A percentile compares a stretch with the other conserved stretches of the same genome.
phyloP scores from a whole-genome alignment of 768 basidiomycete genomes.

The Lyophyllum semitale region DNA sequence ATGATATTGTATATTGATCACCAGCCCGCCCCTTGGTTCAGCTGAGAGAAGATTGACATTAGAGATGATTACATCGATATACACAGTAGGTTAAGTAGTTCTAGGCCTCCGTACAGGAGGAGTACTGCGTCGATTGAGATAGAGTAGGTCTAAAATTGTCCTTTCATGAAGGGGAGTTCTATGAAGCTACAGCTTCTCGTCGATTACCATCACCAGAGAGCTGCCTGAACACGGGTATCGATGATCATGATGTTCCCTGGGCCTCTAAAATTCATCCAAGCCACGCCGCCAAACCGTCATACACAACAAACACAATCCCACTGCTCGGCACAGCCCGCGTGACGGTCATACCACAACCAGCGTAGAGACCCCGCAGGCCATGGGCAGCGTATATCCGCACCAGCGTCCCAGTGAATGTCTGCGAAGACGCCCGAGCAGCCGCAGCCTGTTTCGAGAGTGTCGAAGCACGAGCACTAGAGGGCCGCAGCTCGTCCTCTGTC shows the following conservation, averaged over 20 bases:
- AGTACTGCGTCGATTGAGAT: neutral
- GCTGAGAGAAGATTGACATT: neutral
- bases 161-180: neutral
- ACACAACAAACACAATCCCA: slow-evolving; percentile 91
- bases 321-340: slow-evolving; percentile 84
- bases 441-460: neutral
- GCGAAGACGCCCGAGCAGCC: neutral
- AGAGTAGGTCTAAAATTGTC: neutral
- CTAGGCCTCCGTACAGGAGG: neutral
- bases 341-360: slow-evolving; percentile 91
- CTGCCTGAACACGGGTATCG: neutral
- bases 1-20: too few species aligned
- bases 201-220: too few species aligned
- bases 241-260: neutral
- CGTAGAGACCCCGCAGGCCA: slow-evolving; percentile 85
- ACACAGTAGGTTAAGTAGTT: too few species aligned
- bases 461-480: slow-evolving; percentile 19
- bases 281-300: slow-evolving; percentile 67
- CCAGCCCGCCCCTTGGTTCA: too few species aligned
- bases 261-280: slow-evolving; percentile 28
- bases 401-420: slow-evolving; percentile 56
- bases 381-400: slow-evolving; percentile 71
- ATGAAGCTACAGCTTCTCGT: neutral
- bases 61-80: neutral
- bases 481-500: slow-evolving; percentile 81